phyloP scores from a whole-genome alignment of 805 yeast species.

The Nakazawaea ishiwadae region DNA sequence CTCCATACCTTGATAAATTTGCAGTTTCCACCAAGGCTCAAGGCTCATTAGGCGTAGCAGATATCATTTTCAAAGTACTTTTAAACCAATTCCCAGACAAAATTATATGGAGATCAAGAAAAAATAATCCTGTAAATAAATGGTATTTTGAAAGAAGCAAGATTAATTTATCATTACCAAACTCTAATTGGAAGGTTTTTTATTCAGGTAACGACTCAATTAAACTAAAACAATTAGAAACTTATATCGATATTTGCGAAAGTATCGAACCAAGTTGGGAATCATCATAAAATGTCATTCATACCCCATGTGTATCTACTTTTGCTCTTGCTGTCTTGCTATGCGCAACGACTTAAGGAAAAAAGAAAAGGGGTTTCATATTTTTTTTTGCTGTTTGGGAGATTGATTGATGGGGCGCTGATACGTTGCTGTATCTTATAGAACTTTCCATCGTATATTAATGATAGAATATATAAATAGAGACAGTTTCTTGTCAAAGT shows the following conservation, averaged over 20 bases:
- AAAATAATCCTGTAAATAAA: constrained; percentile 85
- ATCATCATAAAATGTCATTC: neutral
- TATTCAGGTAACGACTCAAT: constrained; percentile 32
- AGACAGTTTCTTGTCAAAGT: neutral
- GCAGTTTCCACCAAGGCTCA: constrained; percentile 82
- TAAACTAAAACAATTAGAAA: constrained; percentile 32
- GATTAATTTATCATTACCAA: constrained; percentile 53
- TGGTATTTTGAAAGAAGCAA: constrained; percentile 94
- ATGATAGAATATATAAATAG: too few relatives aligned
- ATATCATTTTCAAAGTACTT: constrained; percentile 82
- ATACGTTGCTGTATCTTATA: too few relatives aligned
- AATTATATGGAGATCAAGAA: constrained; percentile 86
- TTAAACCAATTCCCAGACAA: constrained; percentile 63
- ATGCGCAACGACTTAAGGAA: too few relatives aligned
- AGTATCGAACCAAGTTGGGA: constrained; percentile 52
- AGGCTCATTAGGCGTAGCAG: constrained; percentile 93
- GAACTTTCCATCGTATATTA: too few relatives aligned
- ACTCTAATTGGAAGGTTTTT: constrained; percentile 34
- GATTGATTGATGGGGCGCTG: neutral
- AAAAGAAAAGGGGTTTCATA: too few relatives aligned
- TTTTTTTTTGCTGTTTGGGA: neutral
- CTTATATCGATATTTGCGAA: constrained; percentile 43
- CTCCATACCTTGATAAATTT: constrained; percentile 78
- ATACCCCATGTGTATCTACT: too few relatives aligned
- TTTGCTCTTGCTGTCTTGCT: too few relatives aligned